Percentiles rank a stretch among this genome's conserved stretches.
Conservation (phyloP, 148 eudicot genomes). For the Nepenthes gracilis region DNA sequence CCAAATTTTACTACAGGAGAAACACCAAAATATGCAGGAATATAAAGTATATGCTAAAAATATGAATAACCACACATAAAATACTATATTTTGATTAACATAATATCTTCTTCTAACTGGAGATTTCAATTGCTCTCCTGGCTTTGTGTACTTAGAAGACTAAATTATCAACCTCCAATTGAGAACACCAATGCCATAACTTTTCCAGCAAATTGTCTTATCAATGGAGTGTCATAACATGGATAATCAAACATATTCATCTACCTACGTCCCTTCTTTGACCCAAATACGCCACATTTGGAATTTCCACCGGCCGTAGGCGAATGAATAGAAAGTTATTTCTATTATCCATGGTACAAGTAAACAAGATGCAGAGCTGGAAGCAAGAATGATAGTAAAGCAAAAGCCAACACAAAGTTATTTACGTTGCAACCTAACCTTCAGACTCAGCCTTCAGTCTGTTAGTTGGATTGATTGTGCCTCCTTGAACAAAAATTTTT, state of each 20-base stretch:
- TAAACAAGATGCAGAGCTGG: constrained; percentile 1
- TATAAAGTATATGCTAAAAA: too few relatives aligned
- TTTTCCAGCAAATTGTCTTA: constrained; percentile 20
- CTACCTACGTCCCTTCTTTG: constrained; percentile 99
- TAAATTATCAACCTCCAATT: not conserved
- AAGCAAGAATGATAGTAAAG: constrained; percentile 3
- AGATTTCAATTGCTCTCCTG: not conserved
- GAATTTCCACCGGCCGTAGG: constrained; percentile 99
- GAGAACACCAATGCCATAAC: not conserved
- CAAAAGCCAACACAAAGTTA: constrained; percentile 2
- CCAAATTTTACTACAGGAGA: too few relatives aligned
- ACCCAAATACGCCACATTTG: constrained; percentile 99
- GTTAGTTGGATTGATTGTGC: constrained; percentile 77
- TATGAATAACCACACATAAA: too few relatives aligned
- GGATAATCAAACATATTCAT: constrained; percentile 71
- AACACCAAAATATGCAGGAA: too few relatives aligned
- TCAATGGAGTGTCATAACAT: constrained; percentile 44
- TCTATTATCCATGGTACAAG: constrained; percentile 40
- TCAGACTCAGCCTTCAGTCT: constrained; percentile 52
- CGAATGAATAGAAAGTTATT: constrained; percentile 76
- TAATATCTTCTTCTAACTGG: too few relatives aligned
- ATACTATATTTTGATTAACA: too few relatives aligned
- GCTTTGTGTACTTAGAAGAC: not conserved
- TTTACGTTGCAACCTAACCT: constrained; percentile 42
- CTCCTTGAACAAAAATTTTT: constrained; percentile 87